phyloP scores from a whole-genome alignment of 768 basidiomycete species.

The Boletus patriciae region DNA sequence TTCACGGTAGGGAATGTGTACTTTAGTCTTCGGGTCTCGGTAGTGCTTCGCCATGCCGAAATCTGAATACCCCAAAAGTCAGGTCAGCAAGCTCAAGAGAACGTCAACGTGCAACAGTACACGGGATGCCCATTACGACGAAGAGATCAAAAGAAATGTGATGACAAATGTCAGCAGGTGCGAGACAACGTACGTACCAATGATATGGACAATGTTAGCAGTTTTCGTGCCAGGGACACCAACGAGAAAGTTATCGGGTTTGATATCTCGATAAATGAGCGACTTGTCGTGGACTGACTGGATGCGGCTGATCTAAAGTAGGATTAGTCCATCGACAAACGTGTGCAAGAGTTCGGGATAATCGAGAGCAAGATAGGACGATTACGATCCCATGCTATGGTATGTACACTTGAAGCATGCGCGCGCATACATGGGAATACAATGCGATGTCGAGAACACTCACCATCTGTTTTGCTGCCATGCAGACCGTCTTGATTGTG shows the following conservation, averaged over 20 bases:
- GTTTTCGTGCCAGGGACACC: constrained; percentile 90
- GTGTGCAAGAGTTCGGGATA: constrained; percentile 5
- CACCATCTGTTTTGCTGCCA: constrained; percentile 99
- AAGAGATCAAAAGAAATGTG: background rate
- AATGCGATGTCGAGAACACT: constrained; percentile 23
- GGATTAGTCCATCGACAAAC: constrained; percentile 7
- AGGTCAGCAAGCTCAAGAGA: constrained; percentile 6
- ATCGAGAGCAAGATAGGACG: background rate
- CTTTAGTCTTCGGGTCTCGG: constrained; percentile 95
- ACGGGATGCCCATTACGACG: background rate
- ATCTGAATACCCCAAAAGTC: constrained; percentile 47
- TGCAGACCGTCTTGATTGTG: constrained; percentile 95
- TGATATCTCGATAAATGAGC: constrained; percentile 98
- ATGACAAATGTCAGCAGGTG: constrained; percentile 9
- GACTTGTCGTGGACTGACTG: constrained; percentile 99
- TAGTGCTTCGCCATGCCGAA: constrained; percentile 99
- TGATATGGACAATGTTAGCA: constrained; percentile 85
- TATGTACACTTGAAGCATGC: background rate
- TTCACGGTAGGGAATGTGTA: constrained; percentile 99
- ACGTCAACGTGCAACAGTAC: background rate
- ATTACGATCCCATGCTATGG: background rate
- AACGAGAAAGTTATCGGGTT: constrained; percentile 98
- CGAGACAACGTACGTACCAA: constrained; percentile 52
- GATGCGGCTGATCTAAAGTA: constrained; percentile 81
- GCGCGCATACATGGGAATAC: constrained; percentile 1